Evolutionary conservation across 2,329 filamentous ascomycete species (phyloP), one percentile per base, ranked within the genome.

Genomic region (Ascomycota sp.): DNA sequence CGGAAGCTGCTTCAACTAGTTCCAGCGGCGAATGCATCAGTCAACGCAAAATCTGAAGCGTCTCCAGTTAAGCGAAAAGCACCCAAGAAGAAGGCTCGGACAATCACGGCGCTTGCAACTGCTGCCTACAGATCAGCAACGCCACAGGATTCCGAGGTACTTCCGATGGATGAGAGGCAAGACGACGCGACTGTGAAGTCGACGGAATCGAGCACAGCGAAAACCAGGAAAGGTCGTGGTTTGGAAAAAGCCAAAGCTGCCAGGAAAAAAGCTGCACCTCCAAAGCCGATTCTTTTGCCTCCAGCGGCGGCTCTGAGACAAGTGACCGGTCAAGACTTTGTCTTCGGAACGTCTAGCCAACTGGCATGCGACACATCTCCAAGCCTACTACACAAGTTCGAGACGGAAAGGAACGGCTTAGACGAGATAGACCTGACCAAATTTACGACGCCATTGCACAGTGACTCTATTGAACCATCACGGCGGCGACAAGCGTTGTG

Each of bases 281-380:
- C 57, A n/a, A 56, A 59, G 13, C 55, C 59, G 25, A 48, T 65
- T 12, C 47, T 91, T 2, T 55, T 80, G 8, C 80, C 78, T 1
- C 81, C 81, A 0, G 57, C 56, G 28, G 65, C 75, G 17, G 82
- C 80, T 2, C 51, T 75, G 26, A 65, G 65, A 30, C 64, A 75
- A 38, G 65, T 77, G 10, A 59, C 66, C 3, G 57, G 65, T 1
- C 82, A 89, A 45, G 70, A 83, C 35, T 79, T 85, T 43, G 53
- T 91, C 0, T 92, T 92, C 50, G 82, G 81, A 1, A 89, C 81
- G 0, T 85, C 77, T 2, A 91, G 82, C 46, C 82, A 92, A 46
- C 54, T 92, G 17, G 75, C 74, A 10, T 56, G 64, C 32, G 77
- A 82, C 33, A 69, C 82, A 23, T 79, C 76, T 0, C 76, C 77